Evolutionary conservation across 495 filamentous ascomycete species (phyloP), one percentile per base, ranked within the genome.

Genomic region (Hypoxylon lenormandii): DNA sequence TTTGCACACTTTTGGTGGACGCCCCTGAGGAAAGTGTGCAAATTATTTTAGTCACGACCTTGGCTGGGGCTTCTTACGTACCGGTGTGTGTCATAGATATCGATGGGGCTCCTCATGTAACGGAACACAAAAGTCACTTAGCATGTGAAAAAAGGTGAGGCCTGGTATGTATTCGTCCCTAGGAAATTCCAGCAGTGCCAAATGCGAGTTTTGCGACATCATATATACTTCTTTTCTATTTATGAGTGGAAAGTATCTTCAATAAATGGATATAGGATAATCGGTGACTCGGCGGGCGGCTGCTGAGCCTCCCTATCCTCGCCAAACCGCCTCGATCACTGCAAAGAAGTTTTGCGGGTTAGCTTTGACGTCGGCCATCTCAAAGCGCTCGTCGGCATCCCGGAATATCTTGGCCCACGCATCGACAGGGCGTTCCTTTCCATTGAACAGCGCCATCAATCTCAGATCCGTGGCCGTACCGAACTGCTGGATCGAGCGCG

Each of bases 401-500:
- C 57, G 64, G 60, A 77, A 78, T 2, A 77, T 66, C 36, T 55
- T 66, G 7, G 55, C 66, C 67, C 70, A 77, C 10, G 75, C 72
- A 0, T 76, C 66, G 5, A 72, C 61, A 8, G 72, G 68, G 12
- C 75, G 69, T 49, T 78, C 76, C 28, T 66, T 72, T 18, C 58
- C 64, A 45, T 78, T 78, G 18, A 69, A 69, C 4, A 76, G 38
- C 3, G 69, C 69, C 71, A 77, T 72, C 53, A 78, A 53, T 57
- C 65, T 66, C 6, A 78, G 38, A 64, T 77, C 73, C 5, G 74
- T 72, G 11, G 73, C 69, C 15, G 69, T 70, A 0, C 64, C 65
- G 60, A 76, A 67, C 21, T 73, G 66, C 22, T 67, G 70, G 23
- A 75, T 64, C n/a, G 70, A 70, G 33, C 66, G 63, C 8, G 74